A percentile compares a stretch with the other conserved stretches of the same genome.
Conservation (phyloP, 805 yeast genomes). For the Kockiozyma suomiensis region DNA sequence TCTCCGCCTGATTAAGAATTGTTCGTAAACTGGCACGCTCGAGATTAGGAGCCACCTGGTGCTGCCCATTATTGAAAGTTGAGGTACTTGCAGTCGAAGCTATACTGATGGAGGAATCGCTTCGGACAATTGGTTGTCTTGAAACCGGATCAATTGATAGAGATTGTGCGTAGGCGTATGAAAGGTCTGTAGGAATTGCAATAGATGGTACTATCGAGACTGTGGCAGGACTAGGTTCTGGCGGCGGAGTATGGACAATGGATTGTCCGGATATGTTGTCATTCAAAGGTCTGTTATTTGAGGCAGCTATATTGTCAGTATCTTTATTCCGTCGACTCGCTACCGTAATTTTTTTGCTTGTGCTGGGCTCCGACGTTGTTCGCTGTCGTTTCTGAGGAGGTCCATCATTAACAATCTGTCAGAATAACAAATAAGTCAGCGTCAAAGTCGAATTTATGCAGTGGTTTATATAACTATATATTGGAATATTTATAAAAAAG, state of each 20-base stretch:
- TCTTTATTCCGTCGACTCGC: neutral
- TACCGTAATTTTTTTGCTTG: neutral
- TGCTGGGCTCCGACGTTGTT: neutral
- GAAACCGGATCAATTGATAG: neutral
- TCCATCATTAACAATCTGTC: constrained; percentile 20
- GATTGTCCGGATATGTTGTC: neutral
- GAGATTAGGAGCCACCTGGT: neutral
- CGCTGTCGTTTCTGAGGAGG: constrained; percentile 4
- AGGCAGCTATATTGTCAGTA: neutral
- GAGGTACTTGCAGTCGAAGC: neutral
- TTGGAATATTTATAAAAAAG: too few relatives aligned
- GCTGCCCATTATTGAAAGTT: neutral
- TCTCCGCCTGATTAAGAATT: constrained; percentile 1
- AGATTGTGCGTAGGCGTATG: neutral
- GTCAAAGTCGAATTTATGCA: neutral
- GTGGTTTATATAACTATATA: too few relatives aligned
- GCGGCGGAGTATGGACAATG: neutral
- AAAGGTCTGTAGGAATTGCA: neutral
- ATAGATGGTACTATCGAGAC: neutral
- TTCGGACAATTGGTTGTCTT: neutral
- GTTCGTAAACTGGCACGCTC: constrained; percentile 15
- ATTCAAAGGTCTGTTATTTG: neutral
- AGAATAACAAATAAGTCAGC: neutral
- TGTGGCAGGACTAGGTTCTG: neutral
- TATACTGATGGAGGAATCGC: neutral